Evolutionary conservation across 2,329 filamentous ascomycete genomes (phyloP), one percentile per base, ranked within the genome.

Genomic region (Fusarium sp.): DNA sequence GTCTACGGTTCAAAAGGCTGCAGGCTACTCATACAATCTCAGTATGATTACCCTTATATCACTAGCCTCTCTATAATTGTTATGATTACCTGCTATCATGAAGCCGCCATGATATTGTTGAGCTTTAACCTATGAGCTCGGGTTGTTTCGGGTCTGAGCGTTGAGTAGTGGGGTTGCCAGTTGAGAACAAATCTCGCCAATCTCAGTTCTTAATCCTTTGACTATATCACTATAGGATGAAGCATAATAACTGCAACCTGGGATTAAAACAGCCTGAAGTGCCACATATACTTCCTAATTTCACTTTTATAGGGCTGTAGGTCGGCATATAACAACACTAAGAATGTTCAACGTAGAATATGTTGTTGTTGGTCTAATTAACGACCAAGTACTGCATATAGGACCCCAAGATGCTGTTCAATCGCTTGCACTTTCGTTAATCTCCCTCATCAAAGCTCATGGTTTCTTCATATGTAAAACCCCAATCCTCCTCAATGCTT

Each of bases 401-500:
- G 39, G 28, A 20, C 12, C 13, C n/a, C 9, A 45, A 57, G 48
- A 57, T 35, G 10, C 22, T 57, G 35, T 55, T 28, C 11, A 45
- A 26, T 45, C 42, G 17, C 38, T 26, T 22, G 24, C 30, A 38
- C 45, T 51, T 35, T n/a, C 10, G 47, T 35, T 10, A 62, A 38
- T 17, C 26, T 22, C 51, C 20, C 18, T 26, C 50, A 44, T 69
- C 44, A 35, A 45, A 59, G 55, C 30, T 47, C 7, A 71, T 61
- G 57, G 70, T 65, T 26, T 83, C 82, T 56, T 83, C 81, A 60
- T 82, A 82, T 4, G 26, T 60, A 66, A 82, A 79, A 5, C 76
- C 79, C 80, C 80, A 83, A n/a, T 81, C 80, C 51, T 81, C 81
- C 6, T 77, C 78, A 13, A 82, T 74, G 2, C 69, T 68, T 15